phyloP scores from a whole-genome alignment of 768 basidiomycete species.

The Collybia sp. region DNA sequence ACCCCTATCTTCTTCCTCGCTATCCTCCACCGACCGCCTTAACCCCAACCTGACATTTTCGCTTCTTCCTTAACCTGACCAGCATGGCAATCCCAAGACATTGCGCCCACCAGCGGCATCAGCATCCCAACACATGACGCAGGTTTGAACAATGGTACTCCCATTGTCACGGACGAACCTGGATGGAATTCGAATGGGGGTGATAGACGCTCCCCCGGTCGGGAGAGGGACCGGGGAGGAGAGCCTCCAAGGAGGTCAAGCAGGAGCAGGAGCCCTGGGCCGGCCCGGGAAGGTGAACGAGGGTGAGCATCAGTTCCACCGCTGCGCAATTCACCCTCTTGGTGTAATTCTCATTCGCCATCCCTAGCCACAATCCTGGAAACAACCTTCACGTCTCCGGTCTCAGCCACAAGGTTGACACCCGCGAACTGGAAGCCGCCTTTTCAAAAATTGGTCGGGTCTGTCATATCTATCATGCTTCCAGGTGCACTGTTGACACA shows the following conservation, averaged over 20 bases:
- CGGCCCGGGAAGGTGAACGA: conserved; percentile 42
- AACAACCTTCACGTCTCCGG: conserved; percentile 65
- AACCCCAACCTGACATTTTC: conserved; percentile 34
- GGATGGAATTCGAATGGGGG: conserved; percentile 43
- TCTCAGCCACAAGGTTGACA: conserved; percentile 58
- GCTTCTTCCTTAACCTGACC: conserved; percentile 30
- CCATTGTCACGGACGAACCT: conserved; percentile 50
- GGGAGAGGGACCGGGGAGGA: conserved; percentile 36
- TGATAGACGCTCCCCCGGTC: conserved; percentile 31
- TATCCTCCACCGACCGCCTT: conserved; percentile 22
- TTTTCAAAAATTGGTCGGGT: conserved; percentile 90
- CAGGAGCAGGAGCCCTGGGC: conserved; percentile 73
- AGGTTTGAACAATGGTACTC: conserved; percentile 30
- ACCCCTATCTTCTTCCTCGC: conserved; percentile 8
- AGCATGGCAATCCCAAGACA: conserved; percentile 86
- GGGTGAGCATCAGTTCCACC: conserved; percentile 36
- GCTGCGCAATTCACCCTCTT: too few species aligned
- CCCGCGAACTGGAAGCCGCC: conserved; percentile 80
- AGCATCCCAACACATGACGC: conserved; percentile 64
- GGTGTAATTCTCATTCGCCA: neutral
- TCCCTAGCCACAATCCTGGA: conserved; percentile 52
- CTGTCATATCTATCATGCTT: conserved; percentile 19
- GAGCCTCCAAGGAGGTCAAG: conserved; percentile 63
- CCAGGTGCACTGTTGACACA: neutral
- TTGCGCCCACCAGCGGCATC: conserved; percentile 64